Evolutionary conservation across 805 yeast genomes (phyloP), one percentile per base, ranked within the genome.

Genomic region (Clavispora phyllophila): DNA sequence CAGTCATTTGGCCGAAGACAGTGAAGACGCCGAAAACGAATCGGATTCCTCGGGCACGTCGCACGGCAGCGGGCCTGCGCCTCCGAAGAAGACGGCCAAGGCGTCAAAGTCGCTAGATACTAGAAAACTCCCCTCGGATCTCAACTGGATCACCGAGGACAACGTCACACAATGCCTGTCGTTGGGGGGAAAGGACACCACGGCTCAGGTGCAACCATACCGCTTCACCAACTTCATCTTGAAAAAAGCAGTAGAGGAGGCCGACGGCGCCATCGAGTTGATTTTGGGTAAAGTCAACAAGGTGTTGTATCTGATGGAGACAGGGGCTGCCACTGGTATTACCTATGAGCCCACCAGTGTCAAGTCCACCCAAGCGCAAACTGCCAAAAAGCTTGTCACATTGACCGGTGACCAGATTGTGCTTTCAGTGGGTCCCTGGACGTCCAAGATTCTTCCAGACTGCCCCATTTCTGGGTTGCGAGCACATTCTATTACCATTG

Each of bases 201-300:
- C 97, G 1, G 98, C 97, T 0, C 98, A 93, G 65, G 96, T 93
- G 5, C 97, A 91, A 60, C 98, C 99, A 2, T 88, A 84, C 66
- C 84, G 84, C 58, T 90, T 93, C 65, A 91, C 98, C n/a, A 84
- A 84, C 42, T 86, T 78, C 58, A 70, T 91, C 9, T 66, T 91
- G 47, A 78, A 80, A 49, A 84, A 87, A 57, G 95, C 96, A 38
- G 78, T 85, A 52, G 88, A 84, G 50, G 56, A 58, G 24, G 50
- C 68, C 35, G 68, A 84, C 2, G 95, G 93, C 8, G 79, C 85
- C 15, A 86, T 90, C n/a, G 93, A 86, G 53, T 67, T 93, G 33
- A 73, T 91, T 10, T 72, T 87, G 45, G 99, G 97, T 23, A 86
- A 87, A 62, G 96, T 87, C 23, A 78, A 76, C 37, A 81, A 82